Evolutionary conservation across 2,329 filamentous ascomycete genomes (phyloP), one percentile per base, ranked within the genome.

Genomic region (Aureobasidium namibiae): DNA sequence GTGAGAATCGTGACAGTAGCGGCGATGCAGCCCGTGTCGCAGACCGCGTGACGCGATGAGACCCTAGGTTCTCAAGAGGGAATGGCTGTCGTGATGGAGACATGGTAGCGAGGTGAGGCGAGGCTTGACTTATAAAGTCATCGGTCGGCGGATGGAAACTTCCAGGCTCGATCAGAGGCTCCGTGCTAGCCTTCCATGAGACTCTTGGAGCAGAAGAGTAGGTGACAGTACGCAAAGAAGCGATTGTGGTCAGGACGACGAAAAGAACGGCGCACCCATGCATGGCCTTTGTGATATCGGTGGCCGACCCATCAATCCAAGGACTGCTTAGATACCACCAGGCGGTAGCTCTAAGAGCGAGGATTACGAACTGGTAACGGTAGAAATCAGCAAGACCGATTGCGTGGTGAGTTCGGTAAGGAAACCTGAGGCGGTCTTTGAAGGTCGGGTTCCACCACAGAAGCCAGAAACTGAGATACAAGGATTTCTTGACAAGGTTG

Each of bases 351-450:
- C 88, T 80, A 11, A 85, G 72, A 6, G 79, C 67, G 11, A 89
- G 67, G 23, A 85, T 77, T 33, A 87, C 68, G 1, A 79, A 68
- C 66, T 91, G 88, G 62, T 86, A 81, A 1, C 77, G 78, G 67
- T 89, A 89, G 79, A 88, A 88, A 54, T 82, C 78, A 3, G 76
- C 74, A 13, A 89, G 78, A 18, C 68, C 69, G 9, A 61, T 52
- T 10, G 68, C 60, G 26, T 62, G 61, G 48, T 68, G 66, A 29
- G 66, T 64, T 44, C 68, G 65, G 33, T 64, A 36, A 3, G 68
- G 69, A 45, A 65, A 50, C 21, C 59, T 38, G 62, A 68, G 67
- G 62, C 65, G 68, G 23, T 63, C 61, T 26, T 65, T 67, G 36
- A 70, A 44, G 3, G 67, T 65, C 16, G 68, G 69, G 52, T 73